phyloP scores from a whole-genome alignment of 2,329 filamentous ascomycete genomes.

The Talaromyces marneffei region DNA sequence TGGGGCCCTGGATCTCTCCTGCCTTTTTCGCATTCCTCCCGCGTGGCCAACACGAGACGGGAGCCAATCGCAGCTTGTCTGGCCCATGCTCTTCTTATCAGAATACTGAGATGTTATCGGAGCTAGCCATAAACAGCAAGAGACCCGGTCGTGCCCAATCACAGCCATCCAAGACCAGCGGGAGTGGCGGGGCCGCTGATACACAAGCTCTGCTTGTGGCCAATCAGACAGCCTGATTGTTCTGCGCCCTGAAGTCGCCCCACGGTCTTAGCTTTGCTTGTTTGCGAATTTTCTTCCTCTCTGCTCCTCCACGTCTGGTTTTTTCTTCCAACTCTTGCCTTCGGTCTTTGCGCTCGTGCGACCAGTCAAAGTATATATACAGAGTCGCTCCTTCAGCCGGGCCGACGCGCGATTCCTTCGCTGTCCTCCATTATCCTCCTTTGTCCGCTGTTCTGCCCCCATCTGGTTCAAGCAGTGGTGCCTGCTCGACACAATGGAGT shows the following conservation, averaged over 20 bases:
- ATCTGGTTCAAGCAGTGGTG: neutral
- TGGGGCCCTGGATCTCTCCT: neutral
- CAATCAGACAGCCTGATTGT: neutral
- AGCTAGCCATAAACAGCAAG: neutral
- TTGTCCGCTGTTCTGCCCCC: neutral
- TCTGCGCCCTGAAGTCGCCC: neutral
- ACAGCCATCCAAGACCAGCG: neutral
- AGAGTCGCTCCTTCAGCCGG: neutral
- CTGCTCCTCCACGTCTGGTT: neutral
- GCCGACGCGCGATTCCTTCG: neutral
- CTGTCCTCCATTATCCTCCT: neutral
- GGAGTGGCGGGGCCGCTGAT: neutral
- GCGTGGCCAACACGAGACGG: neutral
- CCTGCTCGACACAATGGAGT: slow-evolving; percentile 1
- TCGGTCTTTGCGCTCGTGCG: neutral
- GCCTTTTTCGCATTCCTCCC: neutral
- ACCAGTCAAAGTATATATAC: neutral
- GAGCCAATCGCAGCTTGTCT: neutral
- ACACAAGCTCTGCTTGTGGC: neutral
- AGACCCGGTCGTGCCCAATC: neutral
- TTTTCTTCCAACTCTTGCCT: neutral
- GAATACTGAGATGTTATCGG: neutral
- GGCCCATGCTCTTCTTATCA: neutral
- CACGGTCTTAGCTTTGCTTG: neutral
- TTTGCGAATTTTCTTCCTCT: neutral